Evolutionary conservation across 2,329 filamentous ascomycete genomes (phyloP), one percentile per base, ranked within the genome.

Genomic region (Onygenales sp.): DNA sequence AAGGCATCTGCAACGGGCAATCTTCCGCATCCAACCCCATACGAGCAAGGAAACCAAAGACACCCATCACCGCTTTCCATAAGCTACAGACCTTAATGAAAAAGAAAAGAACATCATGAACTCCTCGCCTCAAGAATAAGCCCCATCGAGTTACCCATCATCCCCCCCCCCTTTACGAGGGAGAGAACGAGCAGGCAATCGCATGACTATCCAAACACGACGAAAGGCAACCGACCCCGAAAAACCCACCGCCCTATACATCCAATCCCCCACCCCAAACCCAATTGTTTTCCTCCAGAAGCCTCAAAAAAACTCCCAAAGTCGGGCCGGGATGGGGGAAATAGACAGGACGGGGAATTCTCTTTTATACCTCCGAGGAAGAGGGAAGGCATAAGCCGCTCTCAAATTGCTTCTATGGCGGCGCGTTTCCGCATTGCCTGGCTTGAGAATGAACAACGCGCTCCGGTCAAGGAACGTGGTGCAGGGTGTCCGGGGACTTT

Each of bases 111-210:
- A 57, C 54, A 62, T 27, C 21, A 61, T 70, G 77, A 76, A 80
- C 87, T 86, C 87, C 89, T 95, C 90, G 91, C 87, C 81, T 90
- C 92, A 87, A 96, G 89, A 96, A 95, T 97, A 90, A 96, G 92
- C 92, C 92, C 92, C 92, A 95, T 97, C 90, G 91, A 95, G 92
- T 97, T 94, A 95, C 88, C 79, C 74, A 27, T 5, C 70, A 68
- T 66, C 60, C 52, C 59, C 59, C 59, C 53, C 59, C 59, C 53
- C 57, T 52, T 52, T 56, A 56, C 64, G 63, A 62, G 60, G 56
- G 45, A 56, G 40, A 53, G 49, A 9, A 96, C 91, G 86, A 59
- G 57, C 63, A 75, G 65, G 87, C 88, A 95, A 96, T 95, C 92
- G 91, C 92, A 96, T 97, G 84, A 86, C 92, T 95, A 83, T 95